Base-by-base conservation (phyloP, 257 asterid species). In the Scutellaria galericulata region DNA sequence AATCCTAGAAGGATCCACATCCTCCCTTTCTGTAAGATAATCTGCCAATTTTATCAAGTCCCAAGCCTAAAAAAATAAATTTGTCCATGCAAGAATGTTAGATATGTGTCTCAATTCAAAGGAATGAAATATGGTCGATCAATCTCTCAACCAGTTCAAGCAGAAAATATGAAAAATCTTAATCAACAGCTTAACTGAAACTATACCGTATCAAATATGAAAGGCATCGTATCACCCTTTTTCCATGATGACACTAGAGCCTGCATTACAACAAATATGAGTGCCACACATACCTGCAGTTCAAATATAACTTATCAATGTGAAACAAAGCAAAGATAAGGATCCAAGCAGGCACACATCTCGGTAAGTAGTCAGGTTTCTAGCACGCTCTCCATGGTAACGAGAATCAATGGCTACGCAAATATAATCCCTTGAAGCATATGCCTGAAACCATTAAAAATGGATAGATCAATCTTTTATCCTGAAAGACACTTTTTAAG, bases 331-430 rank as follows among this genome's bases (percentile, higher is more conserved):
- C 41, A 69, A 54, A 66, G 50, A 69, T 2, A 40, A 71, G 70
- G 65, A 76, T 51, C 64, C 27, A 70, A 76, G n/a, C 61, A 61
- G 75, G 39, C 83, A 42, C 76, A 91, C 99, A 61, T 91, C 96
- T 80, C 74, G 83, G 84, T 94, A 94, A 74, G 97, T 94, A 4
- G 97, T 88, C 77, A 84, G 42, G 77, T 55, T 83, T 79, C 69
- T 83, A 13, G 97, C 97, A 73, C 97, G 97, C 62, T 94, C 96
- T 64, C 99, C 99, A 77, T 94, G 99, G 71, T 89, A 89, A 56
- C 99, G 96, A 71, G 99, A 94, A 83, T 94, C 99, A 70, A 91
- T 86, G 66, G 99, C 97, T 78, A 94, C 57, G 41, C 96, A 77
- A 46, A 94, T 83, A 65, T 94, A 94, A 82, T 87, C 92, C 78